Evolutionary conservation across 345 rosid genomes (phyloP).

Genomic region (Murraya koenigii): DNA sequence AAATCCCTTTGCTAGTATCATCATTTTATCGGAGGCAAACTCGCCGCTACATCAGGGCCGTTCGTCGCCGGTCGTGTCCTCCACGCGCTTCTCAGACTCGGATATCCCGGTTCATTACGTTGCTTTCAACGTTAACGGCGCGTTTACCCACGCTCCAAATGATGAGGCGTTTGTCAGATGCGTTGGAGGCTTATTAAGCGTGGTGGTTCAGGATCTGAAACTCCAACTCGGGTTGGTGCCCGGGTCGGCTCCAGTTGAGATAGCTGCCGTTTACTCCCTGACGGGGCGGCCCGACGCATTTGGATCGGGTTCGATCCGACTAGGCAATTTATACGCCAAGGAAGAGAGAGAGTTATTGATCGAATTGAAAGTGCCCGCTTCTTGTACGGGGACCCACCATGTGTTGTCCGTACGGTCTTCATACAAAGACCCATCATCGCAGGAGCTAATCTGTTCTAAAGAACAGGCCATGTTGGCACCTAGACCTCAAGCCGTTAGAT

Average conservation of each 20-base stretch:
- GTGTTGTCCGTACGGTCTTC: constrained; percentile 65
- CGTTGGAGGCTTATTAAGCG: constrained; percentile 41
- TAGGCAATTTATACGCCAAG: constrained; percentile 68
- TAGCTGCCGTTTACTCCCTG: constrained; percentile 54
- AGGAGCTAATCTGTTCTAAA: constrained; percentile 36
- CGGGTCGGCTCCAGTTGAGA: constrained; percentile 66
- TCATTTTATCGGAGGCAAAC: constrained; percentile 47
- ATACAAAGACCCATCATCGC: constrained; percentile 52
- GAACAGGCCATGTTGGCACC: constrained; percentile 56
- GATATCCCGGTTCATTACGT: constrained; percentile 63
- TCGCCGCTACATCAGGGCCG: constrained; percentile 23
- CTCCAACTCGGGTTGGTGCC: constrained; percentile 58
- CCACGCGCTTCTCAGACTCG: constrained; percentile 55
- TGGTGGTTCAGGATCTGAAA: constrained; percentile 61
- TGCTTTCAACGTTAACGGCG: constrained; percentile 31
- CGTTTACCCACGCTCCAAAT: constrained; percentile 28
- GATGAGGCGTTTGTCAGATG: constrained; percentile 49
- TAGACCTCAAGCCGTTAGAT: constrained; percentile 45
- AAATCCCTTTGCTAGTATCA: constrained; percentile 59
- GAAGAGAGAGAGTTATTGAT: constrained; percentile 75
- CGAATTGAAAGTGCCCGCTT: constrained; percentile 55
- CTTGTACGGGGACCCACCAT: constrained; percentile 47
- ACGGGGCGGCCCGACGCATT: constrained; percentile 45
- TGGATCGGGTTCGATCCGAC: constrained; percentile 52
- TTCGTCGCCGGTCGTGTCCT: constrained; percentile 35